These are phyloP conservation scores for Mortierella sp. DNA, from an alignment of 371 early-diverging fungal species.

Conservation along the genomic window DNA sequence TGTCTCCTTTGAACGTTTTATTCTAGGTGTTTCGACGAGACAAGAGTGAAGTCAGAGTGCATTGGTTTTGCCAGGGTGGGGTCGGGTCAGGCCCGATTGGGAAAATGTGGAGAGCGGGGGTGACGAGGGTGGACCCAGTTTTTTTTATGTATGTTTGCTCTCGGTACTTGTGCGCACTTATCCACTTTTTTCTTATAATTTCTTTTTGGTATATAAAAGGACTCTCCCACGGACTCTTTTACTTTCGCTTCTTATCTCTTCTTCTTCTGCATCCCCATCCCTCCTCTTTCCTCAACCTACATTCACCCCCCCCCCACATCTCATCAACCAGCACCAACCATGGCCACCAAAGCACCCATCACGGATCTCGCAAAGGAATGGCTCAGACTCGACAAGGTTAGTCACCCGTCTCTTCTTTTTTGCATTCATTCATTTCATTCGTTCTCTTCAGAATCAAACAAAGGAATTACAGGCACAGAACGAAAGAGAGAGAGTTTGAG, in stretches of 20 bases:
- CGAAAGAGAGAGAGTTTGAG: neutral
- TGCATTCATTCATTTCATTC: neutral
- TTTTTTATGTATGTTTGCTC: neutral
- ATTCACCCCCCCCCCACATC: neutral
- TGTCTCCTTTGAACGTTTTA: neutral
- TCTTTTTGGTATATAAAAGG: neutral
- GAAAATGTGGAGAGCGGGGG: constrained; percentile 6
- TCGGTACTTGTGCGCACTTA: neutral
- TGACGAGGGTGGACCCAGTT: neutral
- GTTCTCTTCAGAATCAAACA: neutral
- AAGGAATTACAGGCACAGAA: neutral
- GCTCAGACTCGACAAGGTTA: constrained; percentile 81
- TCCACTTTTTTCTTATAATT: neutral
- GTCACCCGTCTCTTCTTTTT: neutral
- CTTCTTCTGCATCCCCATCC: neutral
- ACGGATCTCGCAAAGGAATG: constrained; percentile 65
- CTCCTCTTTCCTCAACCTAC: neutral
- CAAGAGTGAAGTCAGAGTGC: neutral
- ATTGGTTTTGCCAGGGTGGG: neutral
- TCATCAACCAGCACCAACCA: neutral
- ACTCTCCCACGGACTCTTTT: constrained; percentile 1
- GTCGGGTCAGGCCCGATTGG: constrained; percentile 3
- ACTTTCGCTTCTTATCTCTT: neutral
- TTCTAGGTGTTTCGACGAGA: neutral
- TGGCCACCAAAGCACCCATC: constrained; percentile 43